A percentile compares a stretch with the other conserved stretches of the same genome.
Conservation (phyloP, 2,329 filamentous ascomycete species). For the Trichothecium roseum region DNA sequence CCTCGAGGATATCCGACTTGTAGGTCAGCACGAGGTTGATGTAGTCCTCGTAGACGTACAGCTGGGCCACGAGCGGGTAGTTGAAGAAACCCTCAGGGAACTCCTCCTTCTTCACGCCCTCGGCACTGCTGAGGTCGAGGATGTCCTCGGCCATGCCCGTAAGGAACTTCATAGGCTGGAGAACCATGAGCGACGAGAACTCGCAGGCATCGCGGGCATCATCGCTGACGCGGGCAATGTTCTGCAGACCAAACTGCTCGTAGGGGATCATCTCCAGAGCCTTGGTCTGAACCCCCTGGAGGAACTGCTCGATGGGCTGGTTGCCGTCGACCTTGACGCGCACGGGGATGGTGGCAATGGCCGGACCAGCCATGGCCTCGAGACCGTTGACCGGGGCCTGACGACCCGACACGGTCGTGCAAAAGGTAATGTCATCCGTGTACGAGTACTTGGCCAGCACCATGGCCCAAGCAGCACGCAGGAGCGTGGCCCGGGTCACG, state of each 20-base stretch:
- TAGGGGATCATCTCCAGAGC: constrained; percentile 11
- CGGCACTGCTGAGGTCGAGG: neutral
- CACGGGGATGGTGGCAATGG: constrained; percentile 7
- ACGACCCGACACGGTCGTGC: too few species aligned
- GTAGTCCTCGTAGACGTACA: neutral
- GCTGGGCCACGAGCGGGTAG: constrained; percentile 3
- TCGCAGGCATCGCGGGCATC: constrained; percentile 3
- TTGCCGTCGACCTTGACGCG: constrained; percentile 2
- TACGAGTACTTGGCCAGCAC: neutral
- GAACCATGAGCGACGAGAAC: neutral
- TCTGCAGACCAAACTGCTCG: constrained; percentile 11
- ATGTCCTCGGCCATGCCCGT: neutral
- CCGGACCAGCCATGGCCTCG: constrained; percentile 7
- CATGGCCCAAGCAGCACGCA: constrained; percentile 3
- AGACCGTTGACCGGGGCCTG: neutral
- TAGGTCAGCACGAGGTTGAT: constrained; percentile 2
- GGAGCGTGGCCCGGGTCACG: constrained; percentile 8
- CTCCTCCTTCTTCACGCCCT: neutral
- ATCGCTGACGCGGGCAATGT: constrained; percentile 6
- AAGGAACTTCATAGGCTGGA: neutral
- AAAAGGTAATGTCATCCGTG: too few species aligned
- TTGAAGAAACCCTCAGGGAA: constrained; percentile 1
- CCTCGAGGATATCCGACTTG: constrained; percentile 1
- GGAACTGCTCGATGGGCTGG: constrained; percentile 5
- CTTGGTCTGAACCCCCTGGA: constrained; percentile 7